A percentile compares a stretch with the other conserved stretches of the same genome.
These are phyloP conservation scores for Colletotrichum musae DNA, from an alignment of 2,329 filamentous ascomycete species.

Conservation along the genomic window DNA sequence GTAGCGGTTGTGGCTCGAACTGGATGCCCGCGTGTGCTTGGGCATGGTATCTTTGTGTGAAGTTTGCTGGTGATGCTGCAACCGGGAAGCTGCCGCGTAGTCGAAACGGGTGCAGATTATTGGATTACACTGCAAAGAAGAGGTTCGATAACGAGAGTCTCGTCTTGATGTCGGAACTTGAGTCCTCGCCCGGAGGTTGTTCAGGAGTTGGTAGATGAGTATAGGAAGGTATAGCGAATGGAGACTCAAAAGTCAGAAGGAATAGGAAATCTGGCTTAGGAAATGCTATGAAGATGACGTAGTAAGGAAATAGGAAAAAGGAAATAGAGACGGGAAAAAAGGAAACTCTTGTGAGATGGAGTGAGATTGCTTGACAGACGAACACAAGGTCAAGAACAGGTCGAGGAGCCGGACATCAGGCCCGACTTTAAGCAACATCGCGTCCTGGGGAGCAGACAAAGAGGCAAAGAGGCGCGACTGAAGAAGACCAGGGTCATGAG, in stretches of 20 bases:
- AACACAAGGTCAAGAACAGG: constrained; percentile 38
- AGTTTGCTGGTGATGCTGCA: constrained; percentile 40
- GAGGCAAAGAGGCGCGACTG: constrained; percentile 45
- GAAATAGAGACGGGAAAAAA: constrained; percentile 45
- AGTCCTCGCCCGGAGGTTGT: constrained; percentile 41
- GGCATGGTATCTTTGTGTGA: constrained; percentile 56
- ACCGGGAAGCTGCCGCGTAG: constrained; percentile 39
- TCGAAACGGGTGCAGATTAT: constrained; percentile 36
- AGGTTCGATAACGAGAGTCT: constrained; percentile 29
- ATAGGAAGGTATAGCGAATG: constrained; percentile 26
- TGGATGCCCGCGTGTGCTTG: constrained; percentile 60
- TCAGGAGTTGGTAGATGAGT: not conserved
- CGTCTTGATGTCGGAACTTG: constrained; percentile 10
- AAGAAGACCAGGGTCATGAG: constrained; percentile 43
- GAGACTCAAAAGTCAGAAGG: constrained; percentile 26
- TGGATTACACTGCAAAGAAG: constrained; percentile 34
- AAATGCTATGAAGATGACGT: constrained; percentile 33
- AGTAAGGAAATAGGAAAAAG: constrained; percentile 43
- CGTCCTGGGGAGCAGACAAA: constrained; percentile 36
- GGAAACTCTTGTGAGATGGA: constrained; percentile 43
- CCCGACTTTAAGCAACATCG: constrained; percentile 42
- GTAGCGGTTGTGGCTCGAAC: constrained; percentile 53
- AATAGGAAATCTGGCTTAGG: constrained; percentile 38
- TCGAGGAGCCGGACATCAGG: constrained; percentile 39
- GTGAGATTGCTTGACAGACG: constrained; percentile 43